Conservation (phyloP, 2,329 filamentous ascomycete species). For the Penicillium thymicola region DNA sequence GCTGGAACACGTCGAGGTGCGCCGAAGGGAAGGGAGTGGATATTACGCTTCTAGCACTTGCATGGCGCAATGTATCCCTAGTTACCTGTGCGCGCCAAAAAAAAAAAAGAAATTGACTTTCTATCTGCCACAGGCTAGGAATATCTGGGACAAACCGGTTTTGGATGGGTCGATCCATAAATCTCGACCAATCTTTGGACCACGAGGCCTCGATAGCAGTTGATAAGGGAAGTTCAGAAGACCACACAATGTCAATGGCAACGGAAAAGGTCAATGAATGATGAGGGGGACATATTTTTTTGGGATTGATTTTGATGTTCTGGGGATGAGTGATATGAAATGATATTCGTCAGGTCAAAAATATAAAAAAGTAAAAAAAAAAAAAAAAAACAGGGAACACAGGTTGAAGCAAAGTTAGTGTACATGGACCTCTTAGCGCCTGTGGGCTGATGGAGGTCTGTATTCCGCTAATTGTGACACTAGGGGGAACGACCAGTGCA, state of each 20-base stretch:
- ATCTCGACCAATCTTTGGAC: not conserved
- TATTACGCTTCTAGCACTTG: constrained; percentile 9
- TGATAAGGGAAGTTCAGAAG: constrained; percentile 2
- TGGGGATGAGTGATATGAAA: constrained; percentile 12
- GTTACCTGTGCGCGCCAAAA: constrained; percentile 3
- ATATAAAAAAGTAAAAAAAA: constrained; percentile 16
- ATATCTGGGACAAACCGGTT: constrained; percentile 2
- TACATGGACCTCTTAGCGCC: constrained; percentile 5
- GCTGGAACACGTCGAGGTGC: not conserved
- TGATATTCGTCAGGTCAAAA: constrained; percentile 17
- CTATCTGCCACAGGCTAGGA: not conserved
- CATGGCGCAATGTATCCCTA: constrained; percentile 10
- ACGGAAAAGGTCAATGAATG: not conserved
- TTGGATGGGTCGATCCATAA: not conserved
- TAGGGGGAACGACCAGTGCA: not conserved
- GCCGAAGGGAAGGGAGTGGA: not conserved
- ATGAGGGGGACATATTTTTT: not conserved
- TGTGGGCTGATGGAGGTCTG: constrained; percentile 5
- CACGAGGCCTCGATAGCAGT: not conserved
- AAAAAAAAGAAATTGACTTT: not conserved
- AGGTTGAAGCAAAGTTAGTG: constrained; percentile 11
- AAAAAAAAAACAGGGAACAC: constrained; percentile 21
- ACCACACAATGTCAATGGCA: not conserved
- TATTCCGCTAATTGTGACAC: not conserved
- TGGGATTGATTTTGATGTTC: not conserved